Base-by-base conservation (phyloP, 1,284 basidiomycete species). In the Microbotryomycetes sp. region DNA sequence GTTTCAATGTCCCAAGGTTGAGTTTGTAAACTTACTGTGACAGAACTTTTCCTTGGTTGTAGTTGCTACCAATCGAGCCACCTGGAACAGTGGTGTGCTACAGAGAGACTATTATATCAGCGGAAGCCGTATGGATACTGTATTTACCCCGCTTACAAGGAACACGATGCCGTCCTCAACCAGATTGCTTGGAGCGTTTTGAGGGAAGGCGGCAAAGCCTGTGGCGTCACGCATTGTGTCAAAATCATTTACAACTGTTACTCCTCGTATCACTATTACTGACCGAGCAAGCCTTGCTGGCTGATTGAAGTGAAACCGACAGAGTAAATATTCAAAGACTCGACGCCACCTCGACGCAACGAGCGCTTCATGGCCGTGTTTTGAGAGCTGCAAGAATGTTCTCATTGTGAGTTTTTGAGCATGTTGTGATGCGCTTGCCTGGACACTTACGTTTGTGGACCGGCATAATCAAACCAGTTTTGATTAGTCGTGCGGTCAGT, bases 401-500 rank as follows among this genome's bases (percentile, higher is more conserved):
- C n/a, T n/a, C n/a, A n/a, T n/a, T n/a, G n/a, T n/a, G n/a, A n/a
- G n/a, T n/a, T n/a, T n/a, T n/a, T n/a, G n/a, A n/a, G n/a, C n/a
- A n/a, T n/a, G n/a, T n/a, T n/a, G n/a, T n/a, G n/a, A n/a, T n/a
- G n/a, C n/a, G n/a, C n/a, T 42, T 42, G 19, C 36, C 36, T 42
- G 19, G 19, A 19, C 36, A 19, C n/a, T n/a, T 19, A 42, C 30
- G 68, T 72, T 56, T 71, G 72, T 6, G 80, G 80, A 3, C 77
- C 79, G 59, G 75, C 80, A 28, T 71, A 72, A 66, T 76, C 76
- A 76, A 81, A 83, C 81, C 81, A 83, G 55, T 76, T 70, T 1
- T 76, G 48, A 72, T 82, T 83, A 59, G 76, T 68, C 5, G 80
- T 82, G 60, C 77, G 78, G 49, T 75, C 76, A n/a, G 79, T 81